Percentiles rank a stretch among this genome's conserved stretches.
Conservation (phyloP, 2,329 filamentous ascomycete species). For the Arthrobotrys pseudoclavata region DNA sequence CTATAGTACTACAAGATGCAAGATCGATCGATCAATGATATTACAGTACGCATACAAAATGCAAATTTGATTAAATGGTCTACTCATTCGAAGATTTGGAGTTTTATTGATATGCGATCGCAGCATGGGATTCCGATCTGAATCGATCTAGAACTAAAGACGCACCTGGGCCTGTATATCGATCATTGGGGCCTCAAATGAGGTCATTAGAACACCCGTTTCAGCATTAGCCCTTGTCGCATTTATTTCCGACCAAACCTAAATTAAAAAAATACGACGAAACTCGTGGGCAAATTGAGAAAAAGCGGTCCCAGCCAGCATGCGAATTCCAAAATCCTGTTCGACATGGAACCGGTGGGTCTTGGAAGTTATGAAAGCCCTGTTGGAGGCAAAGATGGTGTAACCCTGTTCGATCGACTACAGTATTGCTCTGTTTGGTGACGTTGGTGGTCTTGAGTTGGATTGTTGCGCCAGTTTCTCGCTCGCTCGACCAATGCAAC, state of each 20-base stretch:
- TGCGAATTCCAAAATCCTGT: slow-evolving; percentile 39
- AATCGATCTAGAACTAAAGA: slow-evolving; percentile 30
- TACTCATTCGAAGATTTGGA: not conserved
- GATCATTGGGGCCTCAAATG: slow-evolving; percentile 27
- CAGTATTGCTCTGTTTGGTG: slow-evolving; percentile 7
- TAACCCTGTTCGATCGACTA: slow-evolving; percentile 19
- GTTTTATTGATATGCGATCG: not conserved
- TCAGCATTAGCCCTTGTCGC: slow-evolving; percentile 36
- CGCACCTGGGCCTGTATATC: slow-evolving; percentile 13
- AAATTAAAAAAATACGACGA: slow-evolving; percentile 11
- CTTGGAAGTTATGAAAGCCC: slow-evolving; percentile 1
- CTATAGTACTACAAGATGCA: not conserved
- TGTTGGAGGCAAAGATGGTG: slow-evolving; percentile 20
- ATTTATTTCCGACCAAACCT: slow-evolving; percentile 17
- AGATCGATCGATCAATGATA: not conserved
- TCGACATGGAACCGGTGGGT: slow-evolving; percentile 18
- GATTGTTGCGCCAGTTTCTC: slow-evolving; percentile 19
- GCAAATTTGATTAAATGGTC: not conserved
- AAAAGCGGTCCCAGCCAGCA: slow-evolving; percentile 30
- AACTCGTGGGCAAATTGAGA: slow-evolving; percentile 13
- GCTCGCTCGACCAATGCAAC: not conserved
- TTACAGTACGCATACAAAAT: not conserved
- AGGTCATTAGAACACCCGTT: slow-evolving; percentile 46
- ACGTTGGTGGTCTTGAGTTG: slow-evolving; percentile 12
- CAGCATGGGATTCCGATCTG: slow-evolving; percentile 15